Evolutionary conservation across 768 basidiomycete genomes (phyloP).

Genomic region (Dioszegia hungarica): DNA sequence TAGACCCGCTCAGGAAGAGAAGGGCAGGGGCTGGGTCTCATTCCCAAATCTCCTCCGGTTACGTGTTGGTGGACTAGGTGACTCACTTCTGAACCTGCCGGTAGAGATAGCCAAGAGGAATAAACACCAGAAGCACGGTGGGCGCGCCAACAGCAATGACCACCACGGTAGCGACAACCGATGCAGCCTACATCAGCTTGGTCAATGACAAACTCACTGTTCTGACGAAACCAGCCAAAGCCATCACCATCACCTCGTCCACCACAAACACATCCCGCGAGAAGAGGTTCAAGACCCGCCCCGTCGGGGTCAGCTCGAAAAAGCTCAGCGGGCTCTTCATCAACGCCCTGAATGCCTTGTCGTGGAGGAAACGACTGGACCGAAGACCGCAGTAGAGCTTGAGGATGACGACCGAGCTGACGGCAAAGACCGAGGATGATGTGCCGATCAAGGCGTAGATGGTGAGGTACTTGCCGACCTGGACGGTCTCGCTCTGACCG

Average conservation of each 20-base stretch:
- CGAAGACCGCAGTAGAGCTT: slow-evolving; percentile 72
- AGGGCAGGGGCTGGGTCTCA: no score
- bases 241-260: slow-evolving; percentile 73
- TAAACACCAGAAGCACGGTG: slow-evolving; percentile 66
- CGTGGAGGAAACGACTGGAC: slow-evolving; percentile 71
- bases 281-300: slow-evolving; percentile 85
- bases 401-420: slow-evolving; percentile 60
- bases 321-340: slow-evolving; percentile 79
- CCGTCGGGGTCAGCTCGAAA: slow-evolving; percentile 84
- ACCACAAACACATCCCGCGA: slow-evolving; percentile 69
- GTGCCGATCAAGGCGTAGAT: slow-evolving; percentile 61
- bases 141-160: slow-evolving; percentile 82
- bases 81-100: slow-evolving; percentile 69
- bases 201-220: slow-evolving; percentile 54
- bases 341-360: slow-evolving; percentile 60
- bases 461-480: slow-evolving; percentile 56
- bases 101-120: slow-evolving; percentile 77
- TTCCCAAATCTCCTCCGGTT: no score
- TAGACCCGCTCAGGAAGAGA: no score
- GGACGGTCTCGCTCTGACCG: slow-evolving; percentile 57
- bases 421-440: slow-evolving; percentile 57
- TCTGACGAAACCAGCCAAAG: slow-evolving; percentile 66
- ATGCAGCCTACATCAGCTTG: slow-evolving; percentile 39
- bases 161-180: slow-evolving; percentile 47
- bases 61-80: no score